Evolutionary conservation across 2,329 filamentous ascomycete species (phyloP), one percentile per base, ranked within the genome.

Genomic region (Penicillium fuscoglaucum): DNA sequence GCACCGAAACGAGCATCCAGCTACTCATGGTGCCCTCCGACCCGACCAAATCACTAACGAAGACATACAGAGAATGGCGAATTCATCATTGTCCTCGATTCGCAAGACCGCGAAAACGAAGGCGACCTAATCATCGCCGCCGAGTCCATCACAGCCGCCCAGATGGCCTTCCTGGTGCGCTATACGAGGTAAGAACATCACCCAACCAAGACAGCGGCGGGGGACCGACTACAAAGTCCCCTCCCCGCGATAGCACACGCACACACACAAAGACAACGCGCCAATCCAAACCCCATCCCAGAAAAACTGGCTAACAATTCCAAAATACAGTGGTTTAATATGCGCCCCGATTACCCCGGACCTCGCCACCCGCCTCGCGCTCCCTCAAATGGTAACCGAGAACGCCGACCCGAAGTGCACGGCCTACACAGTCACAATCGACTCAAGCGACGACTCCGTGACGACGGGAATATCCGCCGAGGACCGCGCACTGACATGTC

Each of bases 51-150:
- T 21, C 10, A 57, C 65, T 70, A 57, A 71, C 58, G 26, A 43
- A 57, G 56, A 52, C 57, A 55, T 61, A 54, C 41, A 90, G 88
- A 82, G 70, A 85, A 87, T 76, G 92, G 91, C 76, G 88, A 98
- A 73, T 98, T 98, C 83, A 89, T 99, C 74, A 87, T 99, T 61
- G 93, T 97, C 39, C 90, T 99, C 71, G 95, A 99, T 81, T 90
- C 91, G 67, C 87, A 91, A 64, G 86, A 88, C 62, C 93, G 95
- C 76, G 95, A 99, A 78, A 99, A 99, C 76, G 95, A 99, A 83
- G 95, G 93, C 76, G 95, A 99, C 79, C 86, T 99, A 49, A 97
- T 98, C 77, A 96, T 98, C 72, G 91, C 95, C 66, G 93, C 92
- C 62, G 82, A 91, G 66, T 84, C 89, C 70, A 80, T 97, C 64